Percentiles rank a stretch among this genome's conserved stretches.
Conservation (phyloP, 176 grass and related monocot genomes). For the Oryza meyeriana region DNA sequence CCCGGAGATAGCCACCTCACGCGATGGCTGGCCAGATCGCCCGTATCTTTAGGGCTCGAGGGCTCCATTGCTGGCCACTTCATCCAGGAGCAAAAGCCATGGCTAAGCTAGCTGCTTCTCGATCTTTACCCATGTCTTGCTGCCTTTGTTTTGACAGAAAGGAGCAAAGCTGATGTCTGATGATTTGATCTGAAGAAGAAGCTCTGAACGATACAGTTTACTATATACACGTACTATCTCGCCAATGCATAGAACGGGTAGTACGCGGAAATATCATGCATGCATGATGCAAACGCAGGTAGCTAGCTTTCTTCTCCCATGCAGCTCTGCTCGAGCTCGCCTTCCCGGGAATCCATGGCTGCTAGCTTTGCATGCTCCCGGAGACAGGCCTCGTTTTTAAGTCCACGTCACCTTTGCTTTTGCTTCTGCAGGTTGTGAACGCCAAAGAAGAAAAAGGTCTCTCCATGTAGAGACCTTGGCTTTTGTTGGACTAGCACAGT, state of each 20-base stretch:
- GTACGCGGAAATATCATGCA: conserved; percentile 21
- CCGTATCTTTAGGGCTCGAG: conserved; percentile 37
- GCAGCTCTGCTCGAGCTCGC: conserved; percentile 1
- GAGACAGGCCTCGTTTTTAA: conserved; percentile 27
- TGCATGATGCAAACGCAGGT: neutral
- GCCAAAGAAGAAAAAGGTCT: conserved; percentile 13
- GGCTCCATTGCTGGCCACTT: conserved; percentile 12
- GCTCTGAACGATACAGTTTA: neutral
- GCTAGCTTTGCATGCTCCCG: conserved; percentile 18
- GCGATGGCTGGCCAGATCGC: conserved; percentile 8
- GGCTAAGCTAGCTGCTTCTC: neutral
- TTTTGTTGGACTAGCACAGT: neutral
- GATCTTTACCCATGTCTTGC: conserved; percentile 20
- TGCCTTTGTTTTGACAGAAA: conserved; percentile 55
- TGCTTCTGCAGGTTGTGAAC: conserved; percentile 8
- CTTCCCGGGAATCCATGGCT: neutral
- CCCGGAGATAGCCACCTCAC: conserved; percentile 28
- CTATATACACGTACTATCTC: neutral
- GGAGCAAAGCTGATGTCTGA: conserved; percentile 34
- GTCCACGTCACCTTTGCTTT: conserved; percentile 46
- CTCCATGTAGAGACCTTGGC: neutral
- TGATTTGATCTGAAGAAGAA: conserved; percentile 17
- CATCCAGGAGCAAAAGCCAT: conserved; percentile 26
- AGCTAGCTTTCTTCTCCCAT: conserved; percentile 30
- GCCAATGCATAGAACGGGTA: neutral